Evolutionary conservation across 176 grass and related monocot genomes (phyloP).

Genomic region (Chrysopogon serrulatus): DNA sequence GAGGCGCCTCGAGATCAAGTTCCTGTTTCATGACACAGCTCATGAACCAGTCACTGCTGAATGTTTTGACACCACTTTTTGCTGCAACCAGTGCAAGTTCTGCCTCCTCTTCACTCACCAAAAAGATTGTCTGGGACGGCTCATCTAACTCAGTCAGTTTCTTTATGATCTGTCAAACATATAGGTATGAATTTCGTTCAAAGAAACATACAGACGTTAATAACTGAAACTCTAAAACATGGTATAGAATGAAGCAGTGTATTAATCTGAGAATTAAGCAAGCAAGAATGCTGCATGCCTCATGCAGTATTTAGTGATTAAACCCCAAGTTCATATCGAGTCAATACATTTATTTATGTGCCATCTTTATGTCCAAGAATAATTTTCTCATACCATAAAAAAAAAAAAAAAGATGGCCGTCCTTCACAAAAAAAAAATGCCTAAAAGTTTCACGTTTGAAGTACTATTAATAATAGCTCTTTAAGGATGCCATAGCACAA

Average conservation of each 20-base stretch:
- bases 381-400: neutral
- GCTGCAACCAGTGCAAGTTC: constrained; percentile 52
- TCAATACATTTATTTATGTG: neutral
- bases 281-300: neutral
- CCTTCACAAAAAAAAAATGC: neutral
- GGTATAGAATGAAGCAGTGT: neutral
- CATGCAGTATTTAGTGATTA: neutral
- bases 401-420: neutral
- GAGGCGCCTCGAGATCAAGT: constrained; percentile 68
- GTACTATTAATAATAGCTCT: neutral
- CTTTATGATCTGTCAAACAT: constrained; percentile 44
- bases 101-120: constrained; percentile 74
- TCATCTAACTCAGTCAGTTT: constrained; percentile 37
- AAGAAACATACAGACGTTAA: neutral
- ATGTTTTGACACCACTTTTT: constrained; percentile 57
- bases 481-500: neutral
- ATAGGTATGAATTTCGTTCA: neutral
- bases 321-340: neutral
- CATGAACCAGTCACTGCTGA: constrained; percentile 86
- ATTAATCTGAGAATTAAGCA: neutral
- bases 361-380: neutral
- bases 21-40: constrained; percentile 87
- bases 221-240: neutral
- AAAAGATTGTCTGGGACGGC: constrained; percentile 51
- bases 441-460: neutral